Conservation (phyloP, 2,329 filamentous ascomycete species). For the Fusarium sp. region DNA sequence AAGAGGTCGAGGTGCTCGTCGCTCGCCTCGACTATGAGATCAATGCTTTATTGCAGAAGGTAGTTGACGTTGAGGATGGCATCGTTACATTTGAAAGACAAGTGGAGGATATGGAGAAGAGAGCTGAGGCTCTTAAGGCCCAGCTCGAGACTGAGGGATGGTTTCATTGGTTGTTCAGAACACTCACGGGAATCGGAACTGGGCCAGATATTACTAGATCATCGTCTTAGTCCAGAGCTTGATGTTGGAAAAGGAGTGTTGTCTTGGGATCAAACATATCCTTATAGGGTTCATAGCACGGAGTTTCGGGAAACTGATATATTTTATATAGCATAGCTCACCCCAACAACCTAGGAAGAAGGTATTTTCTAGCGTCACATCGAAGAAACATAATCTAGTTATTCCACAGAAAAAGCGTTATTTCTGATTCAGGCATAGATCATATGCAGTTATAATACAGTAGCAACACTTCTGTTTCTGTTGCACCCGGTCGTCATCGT, state of each 20-base stretch:
- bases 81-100: slow-evolving; percentile 84
- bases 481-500: slow-evolving; percentile 28
- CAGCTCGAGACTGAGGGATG: slow-evolving; percentile 75
- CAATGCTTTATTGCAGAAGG: slow-evolving; percentile 80
- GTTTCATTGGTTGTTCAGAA: slow-evolving; percentile 74
- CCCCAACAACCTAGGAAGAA: not conserved
- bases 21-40: slow-evolving; percentile 95
- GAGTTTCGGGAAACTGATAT: slow-evolving; percentile 34
- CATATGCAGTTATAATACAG: slow-evolving; percentile 48
- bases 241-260: slow-evolving; percentile 12
- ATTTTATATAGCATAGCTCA: slow-evolving; percentile 21
- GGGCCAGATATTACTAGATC: slow-evolving; percentile 66
- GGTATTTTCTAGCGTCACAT: slow-evolving; percentile 15
- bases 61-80: slow-evolving; percentile 88
- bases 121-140: slow-evolving; percentile 72
- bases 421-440: slow-evolving; percentile 41
- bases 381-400: slow-evolving; percentile 34
- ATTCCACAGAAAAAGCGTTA: slow-evolving; percentile 31
- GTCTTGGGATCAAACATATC: slow-evolving; percentile 8
- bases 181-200: slow-evolving; percentile 71
- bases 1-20: slow-evolving; percentile 83
- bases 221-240: slow-evolving; percentile 30
- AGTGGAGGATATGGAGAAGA: slow-evolving; percentile 76
- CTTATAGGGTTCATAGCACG: slow-evolving; percentile 21
- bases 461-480: slow-evolving; percentile 21